Conservation (phyloP, 192 early-diverging fungal genomes). For the Backusella liffmaniae region DNA sequence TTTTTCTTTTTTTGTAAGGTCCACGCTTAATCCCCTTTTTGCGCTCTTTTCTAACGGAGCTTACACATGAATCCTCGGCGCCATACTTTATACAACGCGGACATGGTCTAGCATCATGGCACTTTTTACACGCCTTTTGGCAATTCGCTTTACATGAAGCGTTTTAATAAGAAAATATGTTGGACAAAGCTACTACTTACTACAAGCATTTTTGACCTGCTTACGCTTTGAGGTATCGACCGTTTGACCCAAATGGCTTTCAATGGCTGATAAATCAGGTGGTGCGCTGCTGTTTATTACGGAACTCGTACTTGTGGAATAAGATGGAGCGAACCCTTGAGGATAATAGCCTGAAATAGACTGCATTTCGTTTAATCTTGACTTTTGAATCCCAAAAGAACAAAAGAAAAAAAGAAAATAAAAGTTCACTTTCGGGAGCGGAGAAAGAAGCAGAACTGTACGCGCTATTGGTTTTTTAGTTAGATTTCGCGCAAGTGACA, state of each 20-base stretch:
- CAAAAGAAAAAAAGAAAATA: neutral
- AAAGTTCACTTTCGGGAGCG: neutral
- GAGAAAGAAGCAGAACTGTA: neutral
- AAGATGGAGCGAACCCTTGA: neutral
- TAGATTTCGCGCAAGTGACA: too few relatives aligned
- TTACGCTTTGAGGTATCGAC: conserved; percentile 16
- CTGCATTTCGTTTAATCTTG: neutral
- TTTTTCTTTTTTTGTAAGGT: conserved; percentile 69
- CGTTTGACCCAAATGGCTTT: neutral
- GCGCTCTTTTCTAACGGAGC: conserved; percentile 79
- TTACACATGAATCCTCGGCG: conserved; percentile 62
- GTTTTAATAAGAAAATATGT: neutral
- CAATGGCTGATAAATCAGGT: neutral
- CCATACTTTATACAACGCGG: conserved; percentile 74
- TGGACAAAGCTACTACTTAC: neutral
- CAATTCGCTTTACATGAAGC: conserved; percentile 61
- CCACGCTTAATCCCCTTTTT: conserved; percentile 84
- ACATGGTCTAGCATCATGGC: conserved; percentile 83
- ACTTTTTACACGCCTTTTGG: conserved; percentile 90
- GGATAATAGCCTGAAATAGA: neutral
- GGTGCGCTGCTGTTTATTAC: neutral
- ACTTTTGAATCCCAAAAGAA: neutral
- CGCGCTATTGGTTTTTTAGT: too few relatives aligned
- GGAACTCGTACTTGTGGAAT: neutral
- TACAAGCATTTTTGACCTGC: conserved; percentile 34